phyloP scores from a whole-genome alignment of 495 filamentous ascomycete genomes.

The Parmelia sp. region DNA sequence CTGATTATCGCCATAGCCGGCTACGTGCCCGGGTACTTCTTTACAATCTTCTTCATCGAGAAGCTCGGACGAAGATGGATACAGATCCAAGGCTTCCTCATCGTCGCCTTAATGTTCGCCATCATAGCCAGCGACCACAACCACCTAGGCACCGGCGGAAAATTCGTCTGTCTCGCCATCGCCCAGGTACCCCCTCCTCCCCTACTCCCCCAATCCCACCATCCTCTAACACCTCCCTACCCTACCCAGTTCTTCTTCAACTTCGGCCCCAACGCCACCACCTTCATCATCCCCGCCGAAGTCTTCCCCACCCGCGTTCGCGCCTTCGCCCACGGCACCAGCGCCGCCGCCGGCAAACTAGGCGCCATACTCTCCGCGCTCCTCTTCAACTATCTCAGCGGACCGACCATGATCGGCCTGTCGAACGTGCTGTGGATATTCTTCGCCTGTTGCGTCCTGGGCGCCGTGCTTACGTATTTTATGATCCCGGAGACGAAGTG shows the following conservation, averaged over 20 bases:
- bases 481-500: slow-evolving; percentile 30
- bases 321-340: slow-evolving; percentile 76
- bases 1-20: slow-evolving; percentile 68
- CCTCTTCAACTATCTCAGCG: slow-evolving; percentile 29
- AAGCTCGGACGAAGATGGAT: slow-evolving; percentile 72
- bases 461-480: slow-evolving; percentile 27
- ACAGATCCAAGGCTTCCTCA: slow-evolving; percentile 66
- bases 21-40: slow-evolving; percentile 73
- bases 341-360: slow-evolving; percentile 74
- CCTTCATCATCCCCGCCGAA: slow-evolving; percentile 86
- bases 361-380: slow-evolving; percentile 55
- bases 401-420: slow-evolving; percentile 23
- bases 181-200: slow-evolving; percentile 34
- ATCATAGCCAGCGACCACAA: slow-evolving; percentile 69
- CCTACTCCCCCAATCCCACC: no score
- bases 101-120: slow-evolving; percentile 70
- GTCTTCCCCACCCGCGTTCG: slow-evolving; percentile 85
- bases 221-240: no score
- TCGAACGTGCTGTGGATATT: slow-evolving; percentile 31
- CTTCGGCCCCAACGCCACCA: slow-evolving; percentile 75
- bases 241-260: slow-evolving; percentile 70
- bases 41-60: slow-evolving; percentile 63
- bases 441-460: slow-evolving; percentile 29
- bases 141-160: slow-evolving; percentile 39
- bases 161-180: slow-evolving; percentile 63